A percentile compares a stretch with the other conserved stretches of the same genome.
phyloP scores from a whole-genome alignment of 768 basidiomycete genomes.

The Mycena maculata region DNA sequence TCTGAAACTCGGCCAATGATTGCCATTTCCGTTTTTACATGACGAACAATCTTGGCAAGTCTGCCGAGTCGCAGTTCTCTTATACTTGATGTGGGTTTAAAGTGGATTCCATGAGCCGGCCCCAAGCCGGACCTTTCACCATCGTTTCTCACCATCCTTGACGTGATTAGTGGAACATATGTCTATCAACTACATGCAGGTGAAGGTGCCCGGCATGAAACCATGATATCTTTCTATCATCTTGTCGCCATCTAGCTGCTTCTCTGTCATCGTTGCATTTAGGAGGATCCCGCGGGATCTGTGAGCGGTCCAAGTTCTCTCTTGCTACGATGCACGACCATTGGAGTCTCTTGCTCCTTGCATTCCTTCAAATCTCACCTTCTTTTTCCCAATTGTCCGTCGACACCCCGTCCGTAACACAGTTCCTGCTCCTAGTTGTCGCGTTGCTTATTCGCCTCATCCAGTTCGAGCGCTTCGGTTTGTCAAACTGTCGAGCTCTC shows the following conservation, averaged over 20 bases:
- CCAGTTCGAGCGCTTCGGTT: not conserved
- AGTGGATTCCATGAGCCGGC: slow-evolving; percentile 7
- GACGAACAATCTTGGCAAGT: not conserved
- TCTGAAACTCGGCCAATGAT: no score
- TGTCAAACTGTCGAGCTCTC: not conserved
- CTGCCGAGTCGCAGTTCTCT: not conserved
- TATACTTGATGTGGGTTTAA: not conserved
- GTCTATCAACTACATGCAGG: slow-evolving; percentile 10
- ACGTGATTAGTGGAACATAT: slow-evolving; percentile 13
- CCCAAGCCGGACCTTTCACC: not conserved
- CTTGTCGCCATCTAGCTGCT: slow-evolving; percentile 22
- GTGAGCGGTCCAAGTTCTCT: slow-evolving; percentile 4
- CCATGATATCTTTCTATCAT: slow-evolving; percentile 20
- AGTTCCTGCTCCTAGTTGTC: not conserved
- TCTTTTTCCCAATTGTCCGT: slow-evolving; percentile 24
- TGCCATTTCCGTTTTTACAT: not conserved
- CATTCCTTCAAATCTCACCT: slow-evolving; percentile 15
- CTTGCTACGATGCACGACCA: slow-evolving; percentile 20
- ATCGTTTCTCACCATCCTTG: not conserved
- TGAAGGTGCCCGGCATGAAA: slow-evolving; percentile 12
- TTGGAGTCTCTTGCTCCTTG: slow-evolving; percentile 20
- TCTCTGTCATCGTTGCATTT: slow-evolving; percentile 28
- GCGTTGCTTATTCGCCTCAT: not conserved
- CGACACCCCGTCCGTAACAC: slow-evolving; percentile 20
- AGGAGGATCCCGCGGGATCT: not conserved